phyloP scores from a whole-genome alignment of 2,329 filamentous ascomycete species.

The Simplicillium sp. region DNA sequence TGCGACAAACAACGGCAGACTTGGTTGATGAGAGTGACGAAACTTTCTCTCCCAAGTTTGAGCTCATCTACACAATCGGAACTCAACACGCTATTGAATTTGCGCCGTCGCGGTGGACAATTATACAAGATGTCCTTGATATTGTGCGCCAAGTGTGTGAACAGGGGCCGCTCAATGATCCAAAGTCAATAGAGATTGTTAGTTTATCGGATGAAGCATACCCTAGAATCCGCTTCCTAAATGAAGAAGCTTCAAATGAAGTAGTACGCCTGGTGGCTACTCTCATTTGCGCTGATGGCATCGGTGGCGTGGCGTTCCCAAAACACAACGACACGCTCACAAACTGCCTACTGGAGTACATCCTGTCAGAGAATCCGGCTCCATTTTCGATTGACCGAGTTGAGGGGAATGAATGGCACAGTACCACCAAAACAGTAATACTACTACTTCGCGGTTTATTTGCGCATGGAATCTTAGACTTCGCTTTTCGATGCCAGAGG shows the following conservation, averaged over 20 bases:
- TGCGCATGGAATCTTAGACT: slow-evolving; percentile 41
- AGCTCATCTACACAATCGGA: slow-evolving; percentile 56
- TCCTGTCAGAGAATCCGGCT: slow-evolving; percentile 25
- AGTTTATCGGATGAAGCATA: too few relatives aligned
- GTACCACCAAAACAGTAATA: slow-evolving; percentile 21
- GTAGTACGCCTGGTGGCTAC: too few relatives aligned
- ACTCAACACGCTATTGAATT: slow-evolving; percentile 38
- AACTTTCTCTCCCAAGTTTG: slow-evolving; percentile 49
- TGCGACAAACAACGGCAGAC: slow-evolving; percentile 28
- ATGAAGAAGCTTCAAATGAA: too few relatives aligned
- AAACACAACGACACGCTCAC: too few relatives aligned
- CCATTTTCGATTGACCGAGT: slow-evolving; percentile 20
- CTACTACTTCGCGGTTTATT: slow-evolving; percentile 47
- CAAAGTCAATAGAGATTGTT: slow-evolving; percentile 16
- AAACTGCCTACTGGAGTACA: slow-evolving; percentile 22
- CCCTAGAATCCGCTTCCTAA: too few relatives aligned
- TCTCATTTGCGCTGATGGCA: too few relatives aligned
- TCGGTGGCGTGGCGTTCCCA: too few relatives aligned
- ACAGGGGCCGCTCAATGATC: slow-evolving; percentile 12
- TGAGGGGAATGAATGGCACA: slow-evolving; percentile 26
- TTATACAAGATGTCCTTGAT: slow-evolving; percentile 42
- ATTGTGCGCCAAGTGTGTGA: slow-evolving; percentile 24
- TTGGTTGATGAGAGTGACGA: slow-evolving; percentile 60
- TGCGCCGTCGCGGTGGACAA: slow-evolving; percentile 44
- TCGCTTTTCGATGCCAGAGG: slow-evolving; percentile 45